Evolutionary conservation across 768 basidiomycete species (phyloP).

Genomic region (Rhodotorula toruloides): DNA sequence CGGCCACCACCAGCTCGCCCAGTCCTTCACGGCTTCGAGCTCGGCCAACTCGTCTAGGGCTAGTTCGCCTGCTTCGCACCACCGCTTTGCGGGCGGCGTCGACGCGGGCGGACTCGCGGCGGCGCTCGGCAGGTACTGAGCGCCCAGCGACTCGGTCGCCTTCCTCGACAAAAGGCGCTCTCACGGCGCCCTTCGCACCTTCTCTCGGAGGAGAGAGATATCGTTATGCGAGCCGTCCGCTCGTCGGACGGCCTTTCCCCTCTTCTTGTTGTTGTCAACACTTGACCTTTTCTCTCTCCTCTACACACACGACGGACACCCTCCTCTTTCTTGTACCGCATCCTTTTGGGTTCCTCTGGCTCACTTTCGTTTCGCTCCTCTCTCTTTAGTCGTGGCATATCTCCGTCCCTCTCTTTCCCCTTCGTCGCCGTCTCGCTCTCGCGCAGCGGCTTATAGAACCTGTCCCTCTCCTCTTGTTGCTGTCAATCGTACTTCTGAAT

Average conservation of each 20-base stretch:
- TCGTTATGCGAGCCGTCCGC: too few species aligned
- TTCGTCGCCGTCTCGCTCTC: too few species aligned
- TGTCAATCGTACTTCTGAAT: too few species aligned
- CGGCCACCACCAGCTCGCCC: conserved; percentile 23
- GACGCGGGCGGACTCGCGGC: neutral
- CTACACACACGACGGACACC: neutral
- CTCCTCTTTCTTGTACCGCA: too few species aligned
- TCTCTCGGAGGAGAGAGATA: too few species aligned
- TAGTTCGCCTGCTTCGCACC: conserved; percentile 7
- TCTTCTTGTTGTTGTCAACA: neutral
- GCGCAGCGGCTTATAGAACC: too few species aligned
- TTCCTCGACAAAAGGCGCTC: too few species aligned
- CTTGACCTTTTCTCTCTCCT: neutral
- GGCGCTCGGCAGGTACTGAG: conserved; percentile 1
- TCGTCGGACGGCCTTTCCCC: neutral
- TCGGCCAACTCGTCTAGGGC: conserved; percentile 2
- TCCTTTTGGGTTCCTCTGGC: too few species aligned
- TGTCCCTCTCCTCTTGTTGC: too few species aligned
- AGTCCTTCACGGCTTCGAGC: conserved; percentile 10
- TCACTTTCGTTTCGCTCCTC: too few species aligned
- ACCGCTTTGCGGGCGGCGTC: neutral
- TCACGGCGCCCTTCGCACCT: too few species aligned
- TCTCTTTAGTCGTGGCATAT: neutral
- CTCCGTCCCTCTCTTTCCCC: neutral
- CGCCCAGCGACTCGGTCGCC: neutral